Evolutionary conservation across 2,329 filamentous ascomycete species (phyloP).

Genomic region (Fusarium succisae): DNA sequence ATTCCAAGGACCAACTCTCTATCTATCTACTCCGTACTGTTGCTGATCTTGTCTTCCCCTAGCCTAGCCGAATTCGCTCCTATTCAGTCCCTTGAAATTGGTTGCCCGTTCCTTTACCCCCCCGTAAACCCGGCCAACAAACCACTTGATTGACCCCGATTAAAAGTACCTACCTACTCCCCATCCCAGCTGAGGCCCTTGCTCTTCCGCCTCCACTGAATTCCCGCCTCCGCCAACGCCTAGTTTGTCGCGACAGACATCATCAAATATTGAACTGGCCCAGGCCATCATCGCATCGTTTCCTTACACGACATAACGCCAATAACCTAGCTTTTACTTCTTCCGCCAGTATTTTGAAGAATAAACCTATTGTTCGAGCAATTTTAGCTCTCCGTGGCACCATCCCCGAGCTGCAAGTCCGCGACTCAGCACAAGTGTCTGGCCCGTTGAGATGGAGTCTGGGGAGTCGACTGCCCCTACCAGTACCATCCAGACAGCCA

Average conservation of each 20-base stretch:
- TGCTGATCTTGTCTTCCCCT: neutral
- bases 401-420: constrained; percentile 36
- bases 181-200: constrained; percentile 37
- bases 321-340: constrained; percentile 21
- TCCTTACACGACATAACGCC: constrained; percentile 2
- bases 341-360: neutral
- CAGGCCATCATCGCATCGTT: constrained; percentile 10
- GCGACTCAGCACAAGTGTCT: constrained; percentile 36
- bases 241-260: constrained; percentile 36
- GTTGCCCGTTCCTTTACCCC: neutral
- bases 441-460: constrained; percentile 53
- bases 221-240: constrained; percentile 37
- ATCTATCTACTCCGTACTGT: neutral
- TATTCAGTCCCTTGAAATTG: constrained; percentile 14
- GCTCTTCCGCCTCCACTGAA: constrained; percentile 41
- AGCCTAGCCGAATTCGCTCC: neutral
- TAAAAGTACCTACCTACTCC: neutral
- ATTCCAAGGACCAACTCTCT: neutral
- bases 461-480: constrained; percentile 39
- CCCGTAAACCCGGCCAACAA: constrained; percentile 6
- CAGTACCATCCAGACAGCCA: constrained; percentile 32
- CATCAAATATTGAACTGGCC: constrained; percentile 27
- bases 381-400: constrained; percentile 31
- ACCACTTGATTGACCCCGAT: constrained; percentile 26
- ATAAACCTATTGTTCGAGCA: constrained; percentile 5